Evolutionary conservation across 352 stramenopile genomes (phyloP).

Genomic region (Albugo laibachii): DNA sequence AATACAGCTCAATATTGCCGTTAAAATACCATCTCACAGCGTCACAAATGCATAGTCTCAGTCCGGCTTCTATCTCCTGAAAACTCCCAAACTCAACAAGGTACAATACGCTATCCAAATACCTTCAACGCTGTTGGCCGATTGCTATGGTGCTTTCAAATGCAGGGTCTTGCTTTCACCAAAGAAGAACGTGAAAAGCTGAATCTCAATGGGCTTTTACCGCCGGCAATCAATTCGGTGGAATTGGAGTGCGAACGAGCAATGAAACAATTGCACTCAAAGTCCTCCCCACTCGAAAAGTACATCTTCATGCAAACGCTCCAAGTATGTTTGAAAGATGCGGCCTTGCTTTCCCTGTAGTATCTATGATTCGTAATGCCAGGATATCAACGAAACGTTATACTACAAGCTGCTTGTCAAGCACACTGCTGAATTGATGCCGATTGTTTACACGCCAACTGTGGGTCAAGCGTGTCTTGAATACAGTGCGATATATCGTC

Average conservation of each 20-base stretch:
- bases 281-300: conserved; percentile 81
- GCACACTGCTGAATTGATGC: conserved; percentile 85
- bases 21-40: too few species aligned
- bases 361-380: not conserved
- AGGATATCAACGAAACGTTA: conserved; percentile 77
- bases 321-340: conserved; percentile 13
- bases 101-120: conserved; percentile 5
- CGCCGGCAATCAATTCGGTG: conserved; percentile 59
- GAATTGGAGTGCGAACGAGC: conserved; percentile 79
- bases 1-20: too few species aligned
- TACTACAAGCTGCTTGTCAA: conserved; percentile 84
- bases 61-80: conserved; percentile 41
- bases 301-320: conserved; percentile 85
- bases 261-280: conserved; percentile 64
- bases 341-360: not conserved
- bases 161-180: conserved; percentile 79
- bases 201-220: conserved; percentile 82
- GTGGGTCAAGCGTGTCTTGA: conserved; percentile 83
- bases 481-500: conserved; percentile 82
- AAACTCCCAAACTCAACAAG: conserved; percentile 84
- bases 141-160: not conserved
- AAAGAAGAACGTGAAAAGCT: conserved; percentile 72
- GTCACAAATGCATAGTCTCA: too few species aligned
- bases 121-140: not conserved
- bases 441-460: conserved; percentile 95